These are phyloP conservation scores for Panicum hallii DNA, from an alignment of 202 grass and related monocot genomes.

Conservation along the genomic window DNA sequence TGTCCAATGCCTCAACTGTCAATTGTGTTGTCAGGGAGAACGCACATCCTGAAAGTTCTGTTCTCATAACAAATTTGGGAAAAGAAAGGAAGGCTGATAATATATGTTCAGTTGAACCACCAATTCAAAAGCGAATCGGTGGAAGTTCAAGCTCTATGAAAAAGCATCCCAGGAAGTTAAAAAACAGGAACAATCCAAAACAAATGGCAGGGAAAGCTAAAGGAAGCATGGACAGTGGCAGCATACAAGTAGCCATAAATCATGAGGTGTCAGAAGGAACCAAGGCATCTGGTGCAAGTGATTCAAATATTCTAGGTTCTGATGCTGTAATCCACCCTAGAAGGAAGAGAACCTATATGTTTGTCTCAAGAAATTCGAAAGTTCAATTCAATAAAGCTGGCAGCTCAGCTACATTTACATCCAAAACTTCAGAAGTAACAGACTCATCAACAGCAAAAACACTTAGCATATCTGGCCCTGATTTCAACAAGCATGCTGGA, in stretches of 20 bases:
- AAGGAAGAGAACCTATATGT: slow-evolving; percentile 50
- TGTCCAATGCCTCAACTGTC: slow-evolving; percentile 54
- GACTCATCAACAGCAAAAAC: slow-evolving; percentile 26
- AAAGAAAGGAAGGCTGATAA: slow-evolving; percentile 35
- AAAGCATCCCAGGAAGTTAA: slow-evolving; percentile 39
- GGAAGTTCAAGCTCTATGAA: slow-evolving; percentile 44
- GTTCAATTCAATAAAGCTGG: slow-evolving; percentile 48
- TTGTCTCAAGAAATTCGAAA: slow-evolving; percentile 63
- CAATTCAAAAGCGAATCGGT: slow-evolving; percentile 34
- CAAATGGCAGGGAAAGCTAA: slow-evolving; percentile 35
- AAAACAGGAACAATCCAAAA: slow-evolving; percentile 35
- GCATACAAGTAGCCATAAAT: slow-evolving; percentile 32
- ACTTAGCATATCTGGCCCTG: slow-evolving; percentile 33
- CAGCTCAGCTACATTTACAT: slow-evolving; percentile 33
- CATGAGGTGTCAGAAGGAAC: slow-evolving; percentile 42
- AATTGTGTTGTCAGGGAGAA: slow-evolving; percentile 38
- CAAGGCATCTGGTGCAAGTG: slow-evolving; percentile 38
- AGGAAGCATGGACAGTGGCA: slow-evolving; percentile 30
- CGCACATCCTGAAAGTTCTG: slow-evolving; percentile 33
- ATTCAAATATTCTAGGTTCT: slow-evolving; percentile 40
- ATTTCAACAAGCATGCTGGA: slow-evolving; percentile 27
- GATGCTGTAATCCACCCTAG: slow-evolving; percentile 50
- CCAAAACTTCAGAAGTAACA: slow-evolving; percentile 30
- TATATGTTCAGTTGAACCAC: slow-evolving; percentile 20
- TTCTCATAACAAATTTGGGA: slow-evolving; percentile 30